Evolutionary conservation across 2,329 filamentous ascomycete genomes (phyloP).

Genomic region (Ceratocystiopsis minuta): DNA sequence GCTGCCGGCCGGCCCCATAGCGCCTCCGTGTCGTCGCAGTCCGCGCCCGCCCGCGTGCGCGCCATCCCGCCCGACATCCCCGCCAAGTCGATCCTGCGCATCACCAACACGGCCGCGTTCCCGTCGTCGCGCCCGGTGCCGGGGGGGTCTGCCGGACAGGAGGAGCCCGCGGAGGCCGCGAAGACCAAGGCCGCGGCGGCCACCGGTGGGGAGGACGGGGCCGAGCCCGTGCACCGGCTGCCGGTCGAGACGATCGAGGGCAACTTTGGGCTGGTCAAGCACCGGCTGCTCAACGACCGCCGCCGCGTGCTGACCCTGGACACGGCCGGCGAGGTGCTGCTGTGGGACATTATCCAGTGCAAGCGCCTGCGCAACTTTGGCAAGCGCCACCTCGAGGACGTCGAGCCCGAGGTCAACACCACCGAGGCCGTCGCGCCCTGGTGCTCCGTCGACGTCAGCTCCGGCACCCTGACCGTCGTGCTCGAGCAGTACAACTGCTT

Average conservation of each 20-base stretch:
- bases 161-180: slow-evolving; percentile 15
- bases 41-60: background rate
- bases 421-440: slow-evolving; percentile 81
- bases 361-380: slow-evolving; percentile 80
- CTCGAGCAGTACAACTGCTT: slow-evolving; percentile 93
- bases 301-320: slow-evolving; percentile 79
- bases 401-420: slow-evolving; percentile 73
- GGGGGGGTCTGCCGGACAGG: no score
- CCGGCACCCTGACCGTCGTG: slow-evolving; percentile 76
- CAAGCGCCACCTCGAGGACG: slow-evolving; percentile 83
- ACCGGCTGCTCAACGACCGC: slow-evolving; percentile 78
- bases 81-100: slow-evolving; percentile 55
- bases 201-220: slow-evolving; percentile 19
- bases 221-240: slow-evolving; percentile 46
- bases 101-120: slow-evolving; percentile 72
- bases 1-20: slow-evolving; percentile 7
- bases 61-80: slow-evolving; percentile 48
- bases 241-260: slow-evolving; percentile 79
- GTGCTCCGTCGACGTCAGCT: slow-evolving; percentile 90
- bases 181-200: background rate
- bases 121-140: slow-evolving; percentile 37
- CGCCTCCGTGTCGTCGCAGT: slow-evolving; percentile 11
- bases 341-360: slow-evolving; percentile 93
- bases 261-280: slow-evolving; percentile 87
- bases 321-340: slow-evolving; percentile 80